Percentiles rank a stretch among this genome's conserved stretches.
These are phyloP conservation scores for Arabidopsis suecica DNA, from an alignment of 345 rosid species.

Conservation along the genomic window DNA sequence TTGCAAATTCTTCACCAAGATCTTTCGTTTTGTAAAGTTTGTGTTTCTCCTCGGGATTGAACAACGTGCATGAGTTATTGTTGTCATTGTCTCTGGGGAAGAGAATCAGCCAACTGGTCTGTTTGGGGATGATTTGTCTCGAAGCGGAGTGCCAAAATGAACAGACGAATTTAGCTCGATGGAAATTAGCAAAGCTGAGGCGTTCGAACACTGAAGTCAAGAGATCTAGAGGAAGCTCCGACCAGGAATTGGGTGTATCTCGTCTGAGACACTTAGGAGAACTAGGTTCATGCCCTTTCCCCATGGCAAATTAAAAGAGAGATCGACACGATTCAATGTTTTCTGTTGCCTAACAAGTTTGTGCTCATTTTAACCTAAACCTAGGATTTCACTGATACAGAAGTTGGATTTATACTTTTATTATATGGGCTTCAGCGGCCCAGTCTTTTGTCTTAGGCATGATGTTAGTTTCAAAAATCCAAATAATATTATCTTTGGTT, in stretches of 20 bases:
- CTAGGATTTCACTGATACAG: too few relatives aligned
- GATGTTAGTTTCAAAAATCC: too few relatives aligned
- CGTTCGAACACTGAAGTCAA: background rate
- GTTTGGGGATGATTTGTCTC: background rate
- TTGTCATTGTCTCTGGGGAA: background rate
- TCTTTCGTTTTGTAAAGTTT: background rate
- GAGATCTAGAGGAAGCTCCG: conserved; percentile 2
- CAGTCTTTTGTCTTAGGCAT: too few relatives aligned
- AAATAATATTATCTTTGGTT: too few relatives aligned
- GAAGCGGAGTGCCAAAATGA: background rate
- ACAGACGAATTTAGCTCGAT: background rate
- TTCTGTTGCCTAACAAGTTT: too few relatives aligned
- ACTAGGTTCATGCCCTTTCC: too few relatives aligned
- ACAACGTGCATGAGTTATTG: background rate
- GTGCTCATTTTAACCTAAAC: too few relatives aligned
- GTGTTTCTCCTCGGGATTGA: conserved; percentile 12
- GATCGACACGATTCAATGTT: too few relatives aligned
- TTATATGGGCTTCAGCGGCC: too few relatives aligned
- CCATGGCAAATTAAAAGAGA: too few relatives aligned
- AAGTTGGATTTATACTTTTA: too few relatives aligned
- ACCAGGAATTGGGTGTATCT: background rate
- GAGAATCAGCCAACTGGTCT: background rate
- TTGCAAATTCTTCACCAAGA: conserved; percentile 11
- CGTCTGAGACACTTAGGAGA: background rate
- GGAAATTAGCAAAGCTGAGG: background rate